These are phyloP conservation scores for Endocladia muricata DNA, from an alignment of 31 red algal species.

Conservation along the genomic window DNA sequence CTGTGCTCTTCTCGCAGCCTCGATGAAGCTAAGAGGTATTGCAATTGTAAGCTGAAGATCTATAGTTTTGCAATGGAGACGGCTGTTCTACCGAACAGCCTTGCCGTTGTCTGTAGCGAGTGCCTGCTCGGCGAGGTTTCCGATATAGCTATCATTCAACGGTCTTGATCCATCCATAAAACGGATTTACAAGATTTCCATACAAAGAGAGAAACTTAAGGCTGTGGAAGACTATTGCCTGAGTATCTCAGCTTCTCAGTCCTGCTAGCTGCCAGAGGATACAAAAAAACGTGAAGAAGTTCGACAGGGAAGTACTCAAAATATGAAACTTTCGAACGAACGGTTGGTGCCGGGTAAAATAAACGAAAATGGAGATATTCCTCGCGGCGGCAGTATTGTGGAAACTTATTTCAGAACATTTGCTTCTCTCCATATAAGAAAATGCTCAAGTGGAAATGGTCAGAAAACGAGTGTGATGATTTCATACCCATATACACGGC, in stretches of 20 bases:
- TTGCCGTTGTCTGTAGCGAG: neutral
- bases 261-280: slow-evolving; percentile 4
- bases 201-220: neutral
- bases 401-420: neutral
- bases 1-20: neutral
- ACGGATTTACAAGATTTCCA: neutral
- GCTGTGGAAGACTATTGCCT: neutral
- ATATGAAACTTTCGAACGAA: neutral
- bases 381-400: neutral
- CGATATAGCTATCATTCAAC: neutral
- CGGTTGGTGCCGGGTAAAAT: neutral
- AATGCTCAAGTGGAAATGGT: slow-evolving; percentile 4
- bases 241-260: neutral
- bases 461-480: neutral
- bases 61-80: neutral
- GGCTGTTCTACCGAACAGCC: neutral
- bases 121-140: neutral
- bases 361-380: neutral
- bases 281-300: neutral
- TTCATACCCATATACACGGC: neutral
- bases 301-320: neutral
- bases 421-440: neutral
- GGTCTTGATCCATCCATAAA: neutral
- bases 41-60: slow-evolving; percentile 1
- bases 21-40: slow-evolving; percentile 3